Evolutionary conservation across 2,329 filamentous ascomycete species (phyloP).

Genomic region (Claviceps paspali): DNA sequence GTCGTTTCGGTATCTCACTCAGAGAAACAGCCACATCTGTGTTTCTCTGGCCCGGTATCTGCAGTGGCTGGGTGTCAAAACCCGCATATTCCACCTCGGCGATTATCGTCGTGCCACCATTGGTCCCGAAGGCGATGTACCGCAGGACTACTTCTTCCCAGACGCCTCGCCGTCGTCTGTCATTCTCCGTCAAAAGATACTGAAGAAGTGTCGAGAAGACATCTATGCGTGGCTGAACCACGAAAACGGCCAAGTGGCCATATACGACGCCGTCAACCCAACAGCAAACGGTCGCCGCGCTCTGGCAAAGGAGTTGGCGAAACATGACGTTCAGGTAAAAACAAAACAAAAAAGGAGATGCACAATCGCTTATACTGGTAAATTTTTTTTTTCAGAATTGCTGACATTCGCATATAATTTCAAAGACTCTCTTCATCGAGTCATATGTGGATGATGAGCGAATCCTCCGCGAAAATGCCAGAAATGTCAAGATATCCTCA

Average conservation of each 20-base stretch:
- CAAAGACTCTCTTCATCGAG: constrained; percentile 89
- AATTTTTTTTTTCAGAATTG: too few relatives aligned
- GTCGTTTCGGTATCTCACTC: background rate
- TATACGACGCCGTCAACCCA: constrained; percentile 96
- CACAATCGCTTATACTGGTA: too few relatives aligned
- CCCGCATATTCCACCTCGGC: constrained; percentile 90
- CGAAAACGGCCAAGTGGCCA: constrained; percentile 94
- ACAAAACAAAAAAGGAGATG: background rate
- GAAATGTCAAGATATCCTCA: constrained; percentile 93
- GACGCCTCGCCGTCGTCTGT: constrained; percentile 86
- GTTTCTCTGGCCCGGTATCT: constrained; percentile 91
- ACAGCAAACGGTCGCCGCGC: constrained; percentile 67
- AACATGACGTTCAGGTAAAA: constrained; percentile 80
- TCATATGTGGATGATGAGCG: constrained; percentile 86
- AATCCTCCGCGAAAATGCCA: constrained; percentile 91
- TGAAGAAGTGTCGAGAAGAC: constrained; percentile 93
- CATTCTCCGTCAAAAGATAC: constrained; percentile 88
- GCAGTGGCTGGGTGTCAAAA: constrained; percentile 95
- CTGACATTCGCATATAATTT: too few relatives aligned
- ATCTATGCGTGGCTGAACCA: constrained; percentile 94
- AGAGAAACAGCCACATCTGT: constrained; percentile 58
- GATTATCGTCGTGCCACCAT: constrained; percentile 91
- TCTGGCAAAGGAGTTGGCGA: constrained; percentile 91
- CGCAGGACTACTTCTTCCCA: constrained; percentile 94
- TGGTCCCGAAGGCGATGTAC: constrained; percentile 67